A percentile compares a stretch with the other conserved stretches of the same genome.
phyloP scores from a whole-genome alignment of 179 eudicot species.

The Amaranthus tricolor region DNA sequence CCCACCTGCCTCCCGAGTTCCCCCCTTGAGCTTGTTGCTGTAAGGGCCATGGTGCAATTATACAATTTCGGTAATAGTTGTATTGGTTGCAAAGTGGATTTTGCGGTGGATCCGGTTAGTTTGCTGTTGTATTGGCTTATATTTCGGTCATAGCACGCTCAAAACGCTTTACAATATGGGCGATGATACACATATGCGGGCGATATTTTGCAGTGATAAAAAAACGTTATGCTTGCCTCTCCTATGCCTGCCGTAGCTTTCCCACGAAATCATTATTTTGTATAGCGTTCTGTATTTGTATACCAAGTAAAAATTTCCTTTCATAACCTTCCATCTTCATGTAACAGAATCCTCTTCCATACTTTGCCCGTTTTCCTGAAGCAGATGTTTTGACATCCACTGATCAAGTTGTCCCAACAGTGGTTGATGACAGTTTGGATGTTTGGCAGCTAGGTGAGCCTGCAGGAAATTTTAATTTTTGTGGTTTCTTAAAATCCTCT shows the following conservation, averaged over 20 bases:
- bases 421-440: slow-evolving; percentile 86
- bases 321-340: slow-evolving; percentile 24
- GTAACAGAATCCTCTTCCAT: slow-evolving; percentile 95
- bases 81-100: no score
- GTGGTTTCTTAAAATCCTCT: neutral
- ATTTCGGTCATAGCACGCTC: no score
- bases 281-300: slow-evolving; percentile 5
- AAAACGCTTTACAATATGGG: no score
- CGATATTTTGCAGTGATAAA: neutral
- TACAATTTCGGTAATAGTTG: no score
- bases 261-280: neutral
- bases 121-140: no score
- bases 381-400: slow-evolving; percentile 95
- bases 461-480: slow-evolving; percentile 3
- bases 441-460: slow-evolving; percentile 78
- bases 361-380: slow-evolving; percentile 92
- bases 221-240: neutral
- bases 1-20: no score
- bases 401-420: slow-evolving; percentile 90
- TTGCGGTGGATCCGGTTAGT: no score
- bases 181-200: no score
- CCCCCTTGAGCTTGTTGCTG: no score
- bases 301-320: neutral
- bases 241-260: neutral
- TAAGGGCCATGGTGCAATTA: no score